Base-by-base conservation (phyloP, 2,329 filamentous ascomycete species). In the Trichophyton simii region DNA sequence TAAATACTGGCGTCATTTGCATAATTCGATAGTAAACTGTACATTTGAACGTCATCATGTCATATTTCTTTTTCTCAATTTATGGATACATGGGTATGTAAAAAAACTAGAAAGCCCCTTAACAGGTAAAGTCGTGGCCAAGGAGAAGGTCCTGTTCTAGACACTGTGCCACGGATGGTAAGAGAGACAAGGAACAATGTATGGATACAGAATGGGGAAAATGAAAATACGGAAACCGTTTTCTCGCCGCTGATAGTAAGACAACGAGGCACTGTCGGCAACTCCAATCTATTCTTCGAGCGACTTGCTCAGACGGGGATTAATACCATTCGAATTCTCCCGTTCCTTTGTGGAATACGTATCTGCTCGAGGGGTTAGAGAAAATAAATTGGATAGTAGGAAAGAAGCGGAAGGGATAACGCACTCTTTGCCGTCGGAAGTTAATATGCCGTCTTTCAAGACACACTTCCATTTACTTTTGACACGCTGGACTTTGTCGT, bases 401-500 rank as follows among this genome's bases (percentile, higher is more conserved):
- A 54, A n/a, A 11, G 25, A 31, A 36, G 28, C 1, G 25, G 18
- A 25, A 28, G 41, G 8, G 52, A 36, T n/a, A 41, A 79, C 82
- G 74, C 75, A 87, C 81, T 99, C 94, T 76, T 89, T 95, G 67
- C 90, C 89, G 67, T 92, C 91, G 42, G 95, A 90, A 52, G 89
- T 95, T 67, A 99, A 81, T 18, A 99, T 89, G 20, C 94, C 94
- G 70, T 99, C 94, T 78, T 97, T 97, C 65, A 99, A 84, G 0
- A 90, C 91, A 77, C 94, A 99, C 88, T 99, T 99, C 89, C 89
- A 94, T 83, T 94, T 99, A 78, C 97, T 99, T 85, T 99, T 99
- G 70, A 97, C 94, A 57, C 94, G 83, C 77, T 97, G 92, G 8
- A 99, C 94, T 79, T 99, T 99, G 79, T 99, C 94, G 73, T 99